Evolutionary conservation across 306 rosid genomes (phyloP).

Genomic region (Sindora glabra): DNA sequence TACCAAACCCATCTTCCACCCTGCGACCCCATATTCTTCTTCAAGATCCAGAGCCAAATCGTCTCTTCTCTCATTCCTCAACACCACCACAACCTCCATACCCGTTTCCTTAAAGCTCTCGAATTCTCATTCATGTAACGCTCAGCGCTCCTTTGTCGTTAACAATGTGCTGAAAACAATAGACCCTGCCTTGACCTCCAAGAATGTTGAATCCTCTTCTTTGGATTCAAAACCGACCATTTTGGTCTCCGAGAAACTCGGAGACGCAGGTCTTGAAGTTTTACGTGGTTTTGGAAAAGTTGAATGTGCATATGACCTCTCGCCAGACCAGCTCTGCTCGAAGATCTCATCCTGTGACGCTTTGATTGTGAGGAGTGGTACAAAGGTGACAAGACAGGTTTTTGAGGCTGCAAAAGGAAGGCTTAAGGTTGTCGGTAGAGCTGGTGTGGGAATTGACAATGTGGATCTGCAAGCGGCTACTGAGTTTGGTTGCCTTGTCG

Average conservation of each 20-base stretch:
- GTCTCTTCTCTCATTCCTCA: conserved; percentile 37
- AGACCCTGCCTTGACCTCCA: background rate
- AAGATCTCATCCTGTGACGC: conserved; percentile 59
- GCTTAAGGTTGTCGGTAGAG: conserved; percentile 72
- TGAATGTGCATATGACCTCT: conserved; percentile 50
- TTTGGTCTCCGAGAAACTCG: conserved; percentile 76
- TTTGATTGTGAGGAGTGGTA: conserved; percentile 58
- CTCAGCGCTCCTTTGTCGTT: conserved; percentile 14
- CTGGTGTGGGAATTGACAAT: conserved; percentile 76
- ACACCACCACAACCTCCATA: conserved; percentile 7
- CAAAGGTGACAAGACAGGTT: conserved; percentile 49
- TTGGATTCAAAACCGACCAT: conserved; percentile 33
- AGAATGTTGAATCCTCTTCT: background rate
- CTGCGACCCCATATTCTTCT: background rate
- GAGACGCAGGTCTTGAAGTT: conserved; percentile 66
- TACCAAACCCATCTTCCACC: conserved; percentile 23
- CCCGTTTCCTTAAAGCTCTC: conserved; percentile 21
- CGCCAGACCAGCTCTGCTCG: conserved; percentile 47
- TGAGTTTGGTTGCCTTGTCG: conserved; percentile 60
- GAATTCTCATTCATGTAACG: background rate
- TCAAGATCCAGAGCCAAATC: too few species aligned
- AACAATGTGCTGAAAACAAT: conserved; percentile 30
- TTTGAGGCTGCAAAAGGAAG: conserved; percentile 49
- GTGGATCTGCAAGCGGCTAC: conserved; percentile 74
- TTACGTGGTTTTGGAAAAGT: conserved; percentile 51